These are phyloP conservation scores for Fusarium papillatum DNA, from an alignment of 2,329 filamentous ascomycete genomes.

Conservation along the genomic window DNA sequence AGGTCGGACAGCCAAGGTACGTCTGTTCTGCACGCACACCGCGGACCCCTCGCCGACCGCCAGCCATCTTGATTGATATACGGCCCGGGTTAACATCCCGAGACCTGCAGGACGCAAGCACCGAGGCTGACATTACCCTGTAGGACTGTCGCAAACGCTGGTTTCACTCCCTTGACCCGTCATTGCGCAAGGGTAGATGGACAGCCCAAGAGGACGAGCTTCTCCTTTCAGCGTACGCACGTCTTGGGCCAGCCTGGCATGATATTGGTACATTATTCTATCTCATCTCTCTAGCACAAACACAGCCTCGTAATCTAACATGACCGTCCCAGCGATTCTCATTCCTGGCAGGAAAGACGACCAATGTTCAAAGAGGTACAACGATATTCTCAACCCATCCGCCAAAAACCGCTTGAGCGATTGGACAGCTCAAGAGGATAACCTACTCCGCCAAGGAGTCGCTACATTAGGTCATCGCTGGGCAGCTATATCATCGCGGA, in stretches of 20 bases:
- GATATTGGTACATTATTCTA: slow-evolving; percentile 36
- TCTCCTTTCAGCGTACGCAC: slow-evolving; percentile 44
- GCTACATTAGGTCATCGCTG: slow-evolving; percentile 42
- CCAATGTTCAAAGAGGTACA: slow-evolving; percentile 47
- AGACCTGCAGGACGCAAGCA: background rate
- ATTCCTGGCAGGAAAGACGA: slow-evolving; percentile 48
- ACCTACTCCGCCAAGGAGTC: slow-evolving; percentile 41
- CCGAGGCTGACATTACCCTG: background rate
- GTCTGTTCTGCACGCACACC: slow-evolving; percentile 11
- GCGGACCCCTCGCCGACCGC: background rate
- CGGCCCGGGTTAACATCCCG: background rate
- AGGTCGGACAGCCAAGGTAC: slow-evolving; percentile 45
- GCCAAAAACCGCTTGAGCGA: slow-evolving; percentile 43
- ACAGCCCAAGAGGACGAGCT: slow-evolving; percentile 46
- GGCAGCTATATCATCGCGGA: slow-evolving; percentile 44
- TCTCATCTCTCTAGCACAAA: background rate
- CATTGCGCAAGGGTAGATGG: slow-evolving; percentile 46
- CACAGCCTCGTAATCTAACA: background rate
- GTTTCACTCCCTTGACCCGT: slow-evolving; percentile 48
- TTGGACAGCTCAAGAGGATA: slow-evolving; percentile 45
- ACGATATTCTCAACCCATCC: slow-evolving; percentile 45
- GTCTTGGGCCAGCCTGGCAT: slow-evolving; percentile 43
- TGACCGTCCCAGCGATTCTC: slow-evolving; percentile 24
- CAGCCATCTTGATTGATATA: background rate
- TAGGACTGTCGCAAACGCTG: slow-evolving; percentile 48